phyloP scores from a whole-genome alignment of 345 rosid species.

The Camelina laxa region DNA sequence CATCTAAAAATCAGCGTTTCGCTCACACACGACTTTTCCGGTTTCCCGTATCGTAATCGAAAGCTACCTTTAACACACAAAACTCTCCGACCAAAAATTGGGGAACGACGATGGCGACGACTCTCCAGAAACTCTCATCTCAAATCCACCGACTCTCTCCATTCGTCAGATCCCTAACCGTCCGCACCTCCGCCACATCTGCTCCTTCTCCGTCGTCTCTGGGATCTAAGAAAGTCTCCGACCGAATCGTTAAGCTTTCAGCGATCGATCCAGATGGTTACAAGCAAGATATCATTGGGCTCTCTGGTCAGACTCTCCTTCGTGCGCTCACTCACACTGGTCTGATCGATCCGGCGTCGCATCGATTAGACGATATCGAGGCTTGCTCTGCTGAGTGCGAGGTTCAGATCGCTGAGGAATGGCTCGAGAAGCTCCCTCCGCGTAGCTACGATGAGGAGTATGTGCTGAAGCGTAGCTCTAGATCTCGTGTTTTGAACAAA shows the following conservation, averaged over 20 bases:
- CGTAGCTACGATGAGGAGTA: conserved; percentile 96
- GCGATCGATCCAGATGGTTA: conserved; percentile 80
- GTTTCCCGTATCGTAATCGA: conserved; percentile 6
- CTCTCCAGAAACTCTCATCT: conserved; percentile 64
- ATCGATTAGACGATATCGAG: conserved; percentile 92
- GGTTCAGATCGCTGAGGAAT: conserved; percentile 96
- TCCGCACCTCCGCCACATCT: conserved; percentile 54
- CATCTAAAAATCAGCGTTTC: neutral
- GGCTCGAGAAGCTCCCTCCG: conserved; percentile 85
- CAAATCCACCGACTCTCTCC: conserved; percentile 63
- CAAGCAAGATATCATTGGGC: conserved; percentile 77
- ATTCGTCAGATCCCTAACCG: conserved; percentile 45
- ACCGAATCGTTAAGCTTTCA: conserved; percentile 84
- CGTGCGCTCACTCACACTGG: conserved; percentile 73
- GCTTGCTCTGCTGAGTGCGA: conserved; percentile 99
- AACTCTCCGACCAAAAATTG: conserved; percentile 26
- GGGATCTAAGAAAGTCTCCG: conserved; percentile 78
- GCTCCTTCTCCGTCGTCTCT: conserved; percentile 46
- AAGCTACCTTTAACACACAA: neutral
- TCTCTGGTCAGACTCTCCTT: conserved; percentile 89
- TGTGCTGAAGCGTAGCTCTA: conserved; percentile 76
- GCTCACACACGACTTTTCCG: neutral
- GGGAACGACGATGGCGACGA: conserved; percentile 55
- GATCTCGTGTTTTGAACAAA: conserved; percentile 85
- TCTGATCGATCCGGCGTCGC: conserved; percentile 89